Evolutionary conservation across 129 eudicot species (phyloP).

Genomic region (Solidago caesia): DNA sequence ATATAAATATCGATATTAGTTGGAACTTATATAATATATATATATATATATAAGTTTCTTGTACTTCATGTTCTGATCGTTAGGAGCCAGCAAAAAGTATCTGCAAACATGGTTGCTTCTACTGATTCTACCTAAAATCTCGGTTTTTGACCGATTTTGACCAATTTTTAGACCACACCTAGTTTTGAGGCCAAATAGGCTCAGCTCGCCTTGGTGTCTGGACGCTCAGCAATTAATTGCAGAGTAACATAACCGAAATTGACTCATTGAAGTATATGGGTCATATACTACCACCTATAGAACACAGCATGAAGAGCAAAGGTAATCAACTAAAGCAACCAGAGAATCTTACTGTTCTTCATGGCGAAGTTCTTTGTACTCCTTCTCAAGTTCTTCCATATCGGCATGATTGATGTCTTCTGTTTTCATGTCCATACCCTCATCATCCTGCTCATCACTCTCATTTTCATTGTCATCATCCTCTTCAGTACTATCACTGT

Average conservation of each 20-base stretch:
- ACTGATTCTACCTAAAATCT: too few species aligned
- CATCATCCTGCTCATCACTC: constrained; percentile 30
- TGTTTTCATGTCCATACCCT: constrained; percentile 20
- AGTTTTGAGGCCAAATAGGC: too few species aligned
- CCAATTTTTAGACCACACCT: too few species aligned
- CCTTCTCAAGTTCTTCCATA: constrained; percentile 90
- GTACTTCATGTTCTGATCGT: too few species aligned
- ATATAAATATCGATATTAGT: too few species aligned
- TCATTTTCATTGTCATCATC: constrained; percentile 32
- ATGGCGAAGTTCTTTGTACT: constrained; percentile 53
- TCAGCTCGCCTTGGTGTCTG: too few species aligned
- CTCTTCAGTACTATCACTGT: constrained; percentile 16
- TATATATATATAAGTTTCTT: too few species aligned
- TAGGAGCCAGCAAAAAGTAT: too few species aligned
- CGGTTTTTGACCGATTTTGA: too few species aligned
- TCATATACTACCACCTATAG: neutral
- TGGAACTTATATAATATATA: too few species aligned
- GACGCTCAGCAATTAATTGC: too few species aligned
- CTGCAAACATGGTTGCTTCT: too few species aligned
- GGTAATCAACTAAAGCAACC: neutral
- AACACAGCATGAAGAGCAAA: neutral
- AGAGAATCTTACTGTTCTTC: constrained; percentile 68
- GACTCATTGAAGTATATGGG: neutral
- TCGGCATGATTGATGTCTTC: constrained; percentile 49
- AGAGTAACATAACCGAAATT: neutral